Percentiles rank a stretch among this genome's conserved stretches.
Conservation (phyloP, 2,329 filamentous ascomycete species). For the Phoma herbarum region DNA sequence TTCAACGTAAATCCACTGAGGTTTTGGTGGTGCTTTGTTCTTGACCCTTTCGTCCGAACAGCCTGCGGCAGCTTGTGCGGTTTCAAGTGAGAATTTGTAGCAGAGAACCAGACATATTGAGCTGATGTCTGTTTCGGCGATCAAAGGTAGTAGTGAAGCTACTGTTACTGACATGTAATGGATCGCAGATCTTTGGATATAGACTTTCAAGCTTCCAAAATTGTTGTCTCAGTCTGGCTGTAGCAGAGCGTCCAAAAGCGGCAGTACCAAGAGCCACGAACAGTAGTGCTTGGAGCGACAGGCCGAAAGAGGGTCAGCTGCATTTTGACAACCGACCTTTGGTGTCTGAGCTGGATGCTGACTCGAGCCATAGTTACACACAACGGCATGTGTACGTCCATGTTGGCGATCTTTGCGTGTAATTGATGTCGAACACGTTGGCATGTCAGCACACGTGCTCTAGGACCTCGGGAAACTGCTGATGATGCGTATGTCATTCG, state of each 20-base stretch:
- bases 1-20: background rate
- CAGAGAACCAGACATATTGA: background rate
- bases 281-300: background rate
- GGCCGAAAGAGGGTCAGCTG: slow-evolving; percentile 9
- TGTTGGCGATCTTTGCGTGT: slow-evolving; percentile 1
- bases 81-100: background rate
- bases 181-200: background rate
- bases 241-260: slow-evolving; percentile 8
- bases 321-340: background rate
- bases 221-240: background rate
- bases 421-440: slow-evolving; percentile 9
- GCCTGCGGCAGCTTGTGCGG: background rate
- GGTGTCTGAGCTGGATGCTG: slow-evolving; percentile 8
- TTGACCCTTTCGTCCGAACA: background rate
- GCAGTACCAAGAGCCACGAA: slow-evolving; percentile 6
- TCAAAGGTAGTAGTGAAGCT: background rate
- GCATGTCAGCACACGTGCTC: slow-evolving; percentile 9
- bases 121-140: background rate
- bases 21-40: background rate
- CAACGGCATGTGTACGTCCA: slow-evolving; percentile 3
- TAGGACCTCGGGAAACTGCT: background rate
- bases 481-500: slow-evolving; percentile 1
- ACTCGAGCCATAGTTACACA: slow-evolving; percentile 15
- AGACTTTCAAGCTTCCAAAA: background rate
- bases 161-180: slow-evolving; percentile 1